Evolutionary conservation across 768 basidiomycete species (phyloP), one percentile per base, ranked within the genome.

Genomic region (Ramaria rubella): DNA sequence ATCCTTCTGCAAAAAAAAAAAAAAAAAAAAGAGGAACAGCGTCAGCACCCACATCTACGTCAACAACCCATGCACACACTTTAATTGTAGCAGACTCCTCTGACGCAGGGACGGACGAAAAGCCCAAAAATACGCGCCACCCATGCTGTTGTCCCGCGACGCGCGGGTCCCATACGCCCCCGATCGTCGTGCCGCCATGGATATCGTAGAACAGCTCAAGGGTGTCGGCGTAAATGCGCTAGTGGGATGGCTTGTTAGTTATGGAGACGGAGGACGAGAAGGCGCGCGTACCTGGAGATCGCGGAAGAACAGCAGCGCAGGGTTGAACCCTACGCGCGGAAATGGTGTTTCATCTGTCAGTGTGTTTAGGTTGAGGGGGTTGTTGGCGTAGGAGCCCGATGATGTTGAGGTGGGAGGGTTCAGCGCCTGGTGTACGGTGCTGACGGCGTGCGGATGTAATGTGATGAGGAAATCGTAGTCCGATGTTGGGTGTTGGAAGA

Each of bases 391-490:
- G n/a, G n/a, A n/a, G n/a, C n/a, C n/a, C n/a, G n/a, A n/a, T n/a
- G n/a, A n/a, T n/a, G n/a, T n/a, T n/a, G n/a, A n/a, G n/a, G n/a
- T n/a, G n/a, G n/a, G n/a, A n/a, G n/a, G n/a, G n/a, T n/a, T n/a
- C n/a, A n/a, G n/a, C n/a, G n/a, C n/a, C n/a, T n/a, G n/a, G n/a
- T n/a, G 66, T 92, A 89, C 21, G 90, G 81, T n/a, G 1, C 91
- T 82, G 2, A 92, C 69, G 2, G 77, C 69, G 14, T 73, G 50
- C 0, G 83, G 75, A 42, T 93, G 77, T 21, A 98, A 78, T 58
- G 87, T 79, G 31, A 98, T 74, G 7, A 96, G 61, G 62, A 97
- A 79, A 63, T 96, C 87, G 65, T 96, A 99, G 63, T 94, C 88
- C 2, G 81, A 74, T 2, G 81, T 80, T 0, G 94, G 89, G 62